Evolutionary conservation across 768 basidiomycete genomes (phyloP).

Genomic region (Lentinus tigrinus): DNA sequence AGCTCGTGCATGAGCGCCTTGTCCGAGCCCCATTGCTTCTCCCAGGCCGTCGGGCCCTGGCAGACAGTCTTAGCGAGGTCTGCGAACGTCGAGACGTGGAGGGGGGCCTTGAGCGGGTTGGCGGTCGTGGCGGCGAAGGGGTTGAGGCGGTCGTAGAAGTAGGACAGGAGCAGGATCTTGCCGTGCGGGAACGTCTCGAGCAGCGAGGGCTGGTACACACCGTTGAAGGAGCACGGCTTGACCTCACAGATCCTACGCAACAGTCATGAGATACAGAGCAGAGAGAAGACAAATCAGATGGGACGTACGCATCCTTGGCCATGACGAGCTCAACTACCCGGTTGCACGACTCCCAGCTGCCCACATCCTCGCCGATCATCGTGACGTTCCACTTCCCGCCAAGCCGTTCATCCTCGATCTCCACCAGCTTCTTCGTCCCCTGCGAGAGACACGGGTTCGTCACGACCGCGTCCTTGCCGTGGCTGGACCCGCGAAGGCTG

Average conservation of each 20-base stretch:
- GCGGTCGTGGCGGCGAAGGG: slow-evolving; percentile 58
- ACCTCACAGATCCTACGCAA: slow-evolving; percentile 71
- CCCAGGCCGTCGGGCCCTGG: slow-evolving; percentile 62
- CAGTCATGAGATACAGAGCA: not conserved
- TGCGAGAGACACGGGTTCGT: slow-evolving; percentile 83
- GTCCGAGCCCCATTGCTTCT: slow-evolving; percentile 43
- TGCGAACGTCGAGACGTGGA: slow-evolving; percentile 53
- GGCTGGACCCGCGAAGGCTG: slow-evolving; percentile 35
- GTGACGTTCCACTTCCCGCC: slow-evolving; percentile 57
- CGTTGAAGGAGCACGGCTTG: slow-evolving; percentile 95
- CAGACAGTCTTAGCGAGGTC: slow-evolving; percentile 73
- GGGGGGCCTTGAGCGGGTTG: slow-evolving; percentile 23
- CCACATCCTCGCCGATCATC: slow-evolving; percentile 83
- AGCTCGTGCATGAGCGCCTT: slow-evolving; percentile 63
- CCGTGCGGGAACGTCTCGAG: slow-evolving; percentile 86
- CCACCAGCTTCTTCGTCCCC: slow-evolving; percentile 61
- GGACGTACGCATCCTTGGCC: slow-evolving; percentile 88
- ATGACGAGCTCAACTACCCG: slow-evolving; percentile 83
- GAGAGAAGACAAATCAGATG: not conserved
- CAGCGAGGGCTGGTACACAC: slow-evolving; percentile 94
- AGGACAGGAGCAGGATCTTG: slow-evolving; percentile 87
- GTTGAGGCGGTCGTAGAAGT: slow-evolving; percentile 93
- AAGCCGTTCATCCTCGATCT: slow-evolving; percentile 51
- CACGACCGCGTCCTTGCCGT: slow-evolving; percentile 35
- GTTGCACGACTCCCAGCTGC: slow-evolving; percentile 84